Evolutionary conservation across 768 basidiomycete genomes (phyloP).

Genomic region (Calocera cornea): DNA sequence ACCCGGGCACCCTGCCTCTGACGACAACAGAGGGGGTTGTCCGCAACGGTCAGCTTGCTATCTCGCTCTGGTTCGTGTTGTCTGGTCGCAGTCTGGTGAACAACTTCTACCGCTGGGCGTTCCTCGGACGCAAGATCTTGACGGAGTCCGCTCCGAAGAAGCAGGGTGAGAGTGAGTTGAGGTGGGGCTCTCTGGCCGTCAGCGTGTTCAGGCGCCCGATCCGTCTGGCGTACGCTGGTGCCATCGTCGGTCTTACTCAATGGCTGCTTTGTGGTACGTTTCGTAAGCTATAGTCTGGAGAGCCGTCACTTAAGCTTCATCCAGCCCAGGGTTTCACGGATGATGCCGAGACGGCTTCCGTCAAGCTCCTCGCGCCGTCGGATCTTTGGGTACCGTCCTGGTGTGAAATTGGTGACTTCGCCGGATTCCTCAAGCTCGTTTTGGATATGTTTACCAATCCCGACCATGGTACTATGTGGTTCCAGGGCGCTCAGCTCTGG

Average conservation of each 20-base stretch:
- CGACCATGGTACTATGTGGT: slow-evolving; percentile 22
- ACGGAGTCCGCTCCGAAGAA: not conserved
- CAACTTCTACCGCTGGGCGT: slow-evolving; percentile 21
- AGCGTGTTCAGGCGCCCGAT: slow-evolving; percentile 24
- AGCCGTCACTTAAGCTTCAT: slow-evolving; percentile 12
- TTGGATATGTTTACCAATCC: slow-evolving; percentile 23
- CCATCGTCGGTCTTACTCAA: slow-evolving; percentile 22
- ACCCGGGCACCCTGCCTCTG: slow-evolving; percentile 17
- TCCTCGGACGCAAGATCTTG: slow-evolving; percentile 4
- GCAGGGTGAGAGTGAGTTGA: slow-evolving; percentile 11
- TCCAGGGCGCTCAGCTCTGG: slow-evolving; percentile 21
- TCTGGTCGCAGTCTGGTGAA: slow-evolving; percentile 21
- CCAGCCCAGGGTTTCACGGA: not conserved
- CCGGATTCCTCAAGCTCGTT: slow-evolving; percentile 21
- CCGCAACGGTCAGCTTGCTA: slow-evolving; percentile 21
- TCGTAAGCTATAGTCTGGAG: slow-evolving; percentile 1
- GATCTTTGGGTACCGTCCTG: slow-evolving; percentile 21
- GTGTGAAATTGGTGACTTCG: slow-evolving; percentile 21
- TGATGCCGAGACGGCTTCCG: slow-evolving; percentile 6
- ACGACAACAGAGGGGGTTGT: not conserved
- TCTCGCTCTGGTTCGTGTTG: slow-evolving; percentile 22
- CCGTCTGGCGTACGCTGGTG: slow-evolving; percentile 22
- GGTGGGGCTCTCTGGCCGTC: slow-evolving; percentile 21
- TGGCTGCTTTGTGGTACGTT: slow-evolving; percentile 17
- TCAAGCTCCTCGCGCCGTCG: slow-evolving; percentile 17